A percentile compares a stretch with the other conserved stretches of the same genome.
These are phyloP conservation scores for Dicorynia guianensis DNA, from an alignment of 306 rosid species.

Conservation along the genomic window DNA sequence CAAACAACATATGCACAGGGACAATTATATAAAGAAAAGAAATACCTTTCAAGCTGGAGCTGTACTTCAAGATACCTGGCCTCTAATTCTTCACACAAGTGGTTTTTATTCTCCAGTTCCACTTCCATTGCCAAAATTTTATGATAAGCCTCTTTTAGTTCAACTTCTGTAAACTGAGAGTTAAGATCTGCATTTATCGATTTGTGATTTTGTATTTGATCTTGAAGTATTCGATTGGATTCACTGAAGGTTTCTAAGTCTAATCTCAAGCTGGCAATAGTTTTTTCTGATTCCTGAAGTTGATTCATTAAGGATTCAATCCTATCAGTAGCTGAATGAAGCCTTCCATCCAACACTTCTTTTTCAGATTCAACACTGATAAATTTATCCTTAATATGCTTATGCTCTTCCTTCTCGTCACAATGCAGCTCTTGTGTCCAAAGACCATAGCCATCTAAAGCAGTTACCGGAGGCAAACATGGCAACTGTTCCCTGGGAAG, in stretches of 20 bases:
- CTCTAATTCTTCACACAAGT: conserved; percentile 71
- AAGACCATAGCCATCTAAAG: conserved; percentile 45
- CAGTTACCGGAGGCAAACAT: conserved; percentile 39
- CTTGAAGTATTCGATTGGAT: conserved; percentile 54
- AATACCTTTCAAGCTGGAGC: conserved; percentile 78
- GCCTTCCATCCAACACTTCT: conserved; percentile 59
- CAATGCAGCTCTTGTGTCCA: conserved; percentile 47
- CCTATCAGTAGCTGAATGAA: conserved; percentile 58
- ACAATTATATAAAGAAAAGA: conserved; percentile 27
- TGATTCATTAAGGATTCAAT: conserved; percentile 55
- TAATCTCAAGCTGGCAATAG: conserved; percentile 57
- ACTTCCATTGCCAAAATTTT: conserved; percentile 67
- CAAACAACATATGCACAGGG: conserved; percentile 19
- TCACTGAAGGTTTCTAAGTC: conserved; percentile 58
- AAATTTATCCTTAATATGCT: conserved; percentile 52
- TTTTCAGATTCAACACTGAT: conserved; percentile 56
- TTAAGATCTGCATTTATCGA: conserved; percentile 58
- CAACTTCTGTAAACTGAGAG: conserved; percentile 55
- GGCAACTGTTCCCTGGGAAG: conserved; percentile 43
- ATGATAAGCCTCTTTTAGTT: conserved; percentile 55
- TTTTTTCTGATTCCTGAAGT: conserved; percentile 66
- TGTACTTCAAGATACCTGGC: conserved; percentile 76
- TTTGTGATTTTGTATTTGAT: conserved; percentile 53
- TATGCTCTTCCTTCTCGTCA: conserved; percentile 49
- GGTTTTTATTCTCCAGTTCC: conserved; percentile 66